Percentiles rank a stretch among this genome's conserved stretches.
These are phyloP conservation scores for Mucuna pruriens DNA, from an alignment of 306 rosid species.

Conservation along the genomic window DNA sequence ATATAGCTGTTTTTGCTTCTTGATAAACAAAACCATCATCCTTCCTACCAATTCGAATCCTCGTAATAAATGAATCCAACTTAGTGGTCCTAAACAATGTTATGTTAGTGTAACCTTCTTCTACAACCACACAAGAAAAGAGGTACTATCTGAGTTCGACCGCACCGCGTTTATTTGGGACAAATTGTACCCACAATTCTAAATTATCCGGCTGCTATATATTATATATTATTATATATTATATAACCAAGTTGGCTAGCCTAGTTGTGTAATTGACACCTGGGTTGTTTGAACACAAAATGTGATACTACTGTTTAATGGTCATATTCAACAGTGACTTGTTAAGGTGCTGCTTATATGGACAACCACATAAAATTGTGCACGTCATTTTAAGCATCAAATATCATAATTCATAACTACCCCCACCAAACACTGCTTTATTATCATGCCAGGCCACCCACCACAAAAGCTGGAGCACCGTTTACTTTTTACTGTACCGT, in stretches of 20 bases:
- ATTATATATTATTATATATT: not conserved
- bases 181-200: not conserved
- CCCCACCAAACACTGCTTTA: constrained; percentile 7
- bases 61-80: not conserved
- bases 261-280: constrained; percentile 21
- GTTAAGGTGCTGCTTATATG: not conserved
- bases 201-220: not conserved
- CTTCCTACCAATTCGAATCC: constrained; percentile 6
- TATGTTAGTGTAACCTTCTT: not conserved
- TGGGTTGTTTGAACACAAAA: constrained; percentile 30
- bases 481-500: not conserved
- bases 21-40: not conserved
- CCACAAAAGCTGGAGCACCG: constrained; percentile 16
- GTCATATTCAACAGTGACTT: not conserved
- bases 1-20: not conserved
- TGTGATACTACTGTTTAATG: not conserved
- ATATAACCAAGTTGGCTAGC: constrained; percentile 1
- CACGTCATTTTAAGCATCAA: constrained; percentile 11
- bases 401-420: constrained; percentile 22
- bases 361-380: constrained; percentile 25
- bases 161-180: no score
- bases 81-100: not conserved
- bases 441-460: not conserved
- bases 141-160: no score
- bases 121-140: not conserved